Conservation (phyloP, 805 yeast species). For the Cyberlindnera sargentensis region DNA sequence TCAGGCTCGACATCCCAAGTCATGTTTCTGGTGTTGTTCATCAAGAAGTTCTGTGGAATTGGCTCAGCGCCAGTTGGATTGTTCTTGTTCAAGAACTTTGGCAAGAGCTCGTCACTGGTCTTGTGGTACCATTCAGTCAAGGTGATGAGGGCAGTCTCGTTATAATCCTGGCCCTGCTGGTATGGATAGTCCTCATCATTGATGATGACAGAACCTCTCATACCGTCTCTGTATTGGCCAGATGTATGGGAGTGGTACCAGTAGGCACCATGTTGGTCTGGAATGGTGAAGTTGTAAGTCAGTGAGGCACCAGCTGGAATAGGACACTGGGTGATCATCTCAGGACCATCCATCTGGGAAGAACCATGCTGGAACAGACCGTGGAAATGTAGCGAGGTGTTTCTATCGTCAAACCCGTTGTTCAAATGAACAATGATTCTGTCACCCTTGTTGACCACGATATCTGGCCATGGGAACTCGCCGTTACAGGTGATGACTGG, state of each 20-base stretch:
- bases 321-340: slow-evolving; percentile 84
- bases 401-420: slow-evolving; percentile 61
- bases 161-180: slow-evolving; percentile 44
- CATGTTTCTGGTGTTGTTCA: slow-evolving; percentile 74
- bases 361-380: slow-evolving; percentile 78
- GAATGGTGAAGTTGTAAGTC: slow-evolving; percentile 83
- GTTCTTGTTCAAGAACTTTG: slow-evolving; percentile 55
- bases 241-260: slow-evolving; percentile 96
- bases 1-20: slow-evolving; percentile 79
- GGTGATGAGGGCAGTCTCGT: slow-evolving; percentile 66
- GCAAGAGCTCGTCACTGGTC: slow-evolving; percentile 39
- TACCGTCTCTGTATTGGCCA: slow-evolving; percentile 92
- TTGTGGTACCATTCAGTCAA: slow-evolving; percentile 87
- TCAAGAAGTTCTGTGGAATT: slow-evolving; percentile 70
- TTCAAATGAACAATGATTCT: slow-evolving; percentile 62
- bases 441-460: slow-evolving; percentile 76
- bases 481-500: slow-evolving; percentile 40
- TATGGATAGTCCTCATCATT: slow-evolving; percentile 52
- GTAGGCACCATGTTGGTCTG: slow-evolving; percentile 75
- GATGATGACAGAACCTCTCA: slow-evolving; percentile 73
- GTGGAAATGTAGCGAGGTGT: slow-evolving; percentile 74
- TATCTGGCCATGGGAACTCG: slow-evolving; percentile 78
- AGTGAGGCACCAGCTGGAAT: slow-evolving; percentile 70
- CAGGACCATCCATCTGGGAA: slow-evolving; percentile 87
- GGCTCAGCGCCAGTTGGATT: slow-evolving; percentile 99